These are phyloP conservation scores for Cordyceps tenuipes DNA, from an alignment of 2,329 filamentous ascomycete species.

Conservation along the genomic window DNA sequence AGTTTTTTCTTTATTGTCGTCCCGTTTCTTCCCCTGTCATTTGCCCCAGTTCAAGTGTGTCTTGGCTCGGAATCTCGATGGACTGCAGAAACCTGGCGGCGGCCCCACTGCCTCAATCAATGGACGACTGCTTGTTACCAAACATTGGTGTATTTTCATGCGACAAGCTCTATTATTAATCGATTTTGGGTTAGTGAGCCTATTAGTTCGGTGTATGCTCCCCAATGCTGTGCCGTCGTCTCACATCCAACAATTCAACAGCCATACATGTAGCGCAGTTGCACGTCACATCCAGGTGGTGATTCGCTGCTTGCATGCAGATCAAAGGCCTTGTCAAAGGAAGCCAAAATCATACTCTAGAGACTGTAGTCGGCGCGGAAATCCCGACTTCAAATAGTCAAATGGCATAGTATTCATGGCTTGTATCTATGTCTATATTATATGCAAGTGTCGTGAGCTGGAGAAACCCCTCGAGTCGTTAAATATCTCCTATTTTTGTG, in stretches of 20 bases:
- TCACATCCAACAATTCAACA: no score
- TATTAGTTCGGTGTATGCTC: neutral
- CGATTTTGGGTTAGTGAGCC: neutral
- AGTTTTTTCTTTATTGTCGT: neutral
- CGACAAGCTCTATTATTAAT: neutral
- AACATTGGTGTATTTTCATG: neutral
- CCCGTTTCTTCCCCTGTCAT: neutral
- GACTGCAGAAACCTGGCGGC: neutral
- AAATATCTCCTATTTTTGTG: neutral
- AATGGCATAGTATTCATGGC: neutral
- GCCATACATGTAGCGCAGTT: no score
- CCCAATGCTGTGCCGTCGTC: no score
- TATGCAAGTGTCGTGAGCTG: neutral
- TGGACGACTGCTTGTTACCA: neutral
- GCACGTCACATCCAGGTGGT: no score
- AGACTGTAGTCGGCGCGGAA: neutral
- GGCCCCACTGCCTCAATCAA: neutral
- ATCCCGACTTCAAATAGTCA: neutral
- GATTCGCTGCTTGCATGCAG: no score
- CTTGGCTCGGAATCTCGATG: neutral
- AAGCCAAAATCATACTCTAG: no score
- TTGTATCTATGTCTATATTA: constrained; percentile 7
- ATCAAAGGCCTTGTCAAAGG: no score
- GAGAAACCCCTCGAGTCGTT: neutral
- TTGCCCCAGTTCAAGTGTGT: neutral